Evolutionary conservation across 1,284 basidiomycete genomes (phyloP).

Genomic region (Cutaneotrichosporon daszewskae): DNA sequence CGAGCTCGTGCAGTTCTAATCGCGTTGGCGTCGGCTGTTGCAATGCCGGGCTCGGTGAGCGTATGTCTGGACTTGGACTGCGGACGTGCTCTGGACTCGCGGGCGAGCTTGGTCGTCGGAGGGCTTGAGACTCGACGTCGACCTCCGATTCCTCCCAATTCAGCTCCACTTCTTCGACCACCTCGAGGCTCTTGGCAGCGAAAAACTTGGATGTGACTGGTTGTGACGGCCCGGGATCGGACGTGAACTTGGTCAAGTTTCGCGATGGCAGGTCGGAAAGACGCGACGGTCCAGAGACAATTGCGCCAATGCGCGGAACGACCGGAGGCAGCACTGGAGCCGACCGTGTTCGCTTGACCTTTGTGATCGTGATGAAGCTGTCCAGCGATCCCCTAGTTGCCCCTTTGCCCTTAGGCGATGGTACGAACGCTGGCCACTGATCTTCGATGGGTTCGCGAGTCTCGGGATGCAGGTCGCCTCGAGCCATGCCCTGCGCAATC

Average conservation of each 20-base stretch:
- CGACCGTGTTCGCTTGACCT: conserved; percentile 15
- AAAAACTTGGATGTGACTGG: conserved; percentile 29
- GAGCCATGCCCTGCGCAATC: conserved; percentile 57
- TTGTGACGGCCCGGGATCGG: background rate
- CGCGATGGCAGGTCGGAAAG: conserved; percentile 29
- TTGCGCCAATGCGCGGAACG: conserved; percentile 24
- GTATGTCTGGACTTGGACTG: conserved; percentile 12
- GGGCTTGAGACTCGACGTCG: conserved; percentile 3
- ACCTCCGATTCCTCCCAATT: conserved; percentile 20
- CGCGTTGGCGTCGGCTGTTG: background rate
- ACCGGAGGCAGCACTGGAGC: conserved; percentile 23
- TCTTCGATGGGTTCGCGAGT: conserved; percentile 67
- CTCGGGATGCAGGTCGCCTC: conserved; percentile 72
- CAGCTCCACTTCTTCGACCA: conserved; percentile 12
- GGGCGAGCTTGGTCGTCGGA: background rate
- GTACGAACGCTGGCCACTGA: conserved; percentile 61
- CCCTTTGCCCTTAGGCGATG: conserved; percentile 3
- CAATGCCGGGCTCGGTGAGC: conserved; percentile 19
- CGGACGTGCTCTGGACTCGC: conserved; percentile 13
- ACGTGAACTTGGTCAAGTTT: no score
- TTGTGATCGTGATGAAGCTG: conserved; percentile 33
- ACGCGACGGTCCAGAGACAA: conserved; percentile 31
- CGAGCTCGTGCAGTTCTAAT: background rate
- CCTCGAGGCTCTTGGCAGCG: conserved; percentile 1
- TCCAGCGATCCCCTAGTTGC: conserved; percentile 32